These are phyloP conservation scores for Vigna unguiculata DNA, from an alignment of 306 rosid species.

Conservation along the genomic window DNA sequence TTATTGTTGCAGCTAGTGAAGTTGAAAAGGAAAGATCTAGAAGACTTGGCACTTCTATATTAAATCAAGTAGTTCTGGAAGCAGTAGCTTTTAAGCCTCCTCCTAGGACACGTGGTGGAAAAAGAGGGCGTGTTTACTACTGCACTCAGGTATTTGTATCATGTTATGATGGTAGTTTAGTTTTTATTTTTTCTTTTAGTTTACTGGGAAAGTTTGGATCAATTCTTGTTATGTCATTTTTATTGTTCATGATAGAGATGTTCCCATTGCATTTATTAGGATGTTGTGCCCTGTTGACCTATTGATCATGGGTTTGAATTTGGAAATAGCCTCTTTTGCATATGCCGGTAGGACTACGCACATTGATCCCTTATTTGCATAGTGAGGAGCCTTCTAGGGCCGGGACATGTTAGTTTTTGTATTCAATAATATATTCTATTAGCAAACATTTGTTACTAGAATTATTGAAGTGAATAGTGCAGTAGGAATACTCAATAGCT, in stretches of 20 bases:
- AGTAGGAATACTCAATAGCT: constrained; percentile 10
- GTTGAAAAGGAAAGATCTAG: constrained; percentile 96
- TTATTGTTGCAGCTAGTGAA: constrained; percentile 82
- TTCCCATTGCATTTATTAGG: not conserved
- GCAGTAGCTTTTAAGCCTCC: constrained; percentile 94
- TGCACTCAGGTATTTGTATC: constrained; percentile 78
- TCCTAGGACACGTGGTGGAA: constrained; percentile 91
- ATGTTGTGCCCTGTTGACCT: not conserved
- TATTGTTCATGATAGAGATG: constrained; percentile 25
- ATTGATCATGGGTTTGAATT: too few relatives aligned
- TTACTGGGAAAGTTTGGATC: constrained; percentile 17
- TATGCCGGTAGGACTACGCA: too few relatives aligned
- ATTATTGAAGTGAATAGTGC: constrained; percentile 16
- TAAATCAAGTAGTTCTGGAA: constrained; percentile 91
- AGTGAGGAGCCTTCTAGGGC: too few relatives aligned
- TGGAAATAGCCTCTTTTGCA: too few relatives aligned
- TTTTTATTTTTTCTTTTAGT: constrained; percentile 26
- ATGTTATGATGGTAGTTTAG: constrained; percentile 18
- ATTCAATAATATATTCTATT: not conserved
- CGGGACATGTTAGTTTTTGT: not conserved
- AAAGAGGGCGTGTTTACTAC: constrained; percentile 93
- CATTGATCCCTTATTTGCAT: too few relatives aligned
- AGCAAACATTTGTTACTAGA: not conserved
- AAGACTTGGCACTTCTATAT: constrained; percentile 83
- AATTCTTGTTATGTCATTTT: constrained; percentile 20